Conservation (phyloP, 805 yeast species). For the Schizosaccharomyces osmophilus region DNA sequence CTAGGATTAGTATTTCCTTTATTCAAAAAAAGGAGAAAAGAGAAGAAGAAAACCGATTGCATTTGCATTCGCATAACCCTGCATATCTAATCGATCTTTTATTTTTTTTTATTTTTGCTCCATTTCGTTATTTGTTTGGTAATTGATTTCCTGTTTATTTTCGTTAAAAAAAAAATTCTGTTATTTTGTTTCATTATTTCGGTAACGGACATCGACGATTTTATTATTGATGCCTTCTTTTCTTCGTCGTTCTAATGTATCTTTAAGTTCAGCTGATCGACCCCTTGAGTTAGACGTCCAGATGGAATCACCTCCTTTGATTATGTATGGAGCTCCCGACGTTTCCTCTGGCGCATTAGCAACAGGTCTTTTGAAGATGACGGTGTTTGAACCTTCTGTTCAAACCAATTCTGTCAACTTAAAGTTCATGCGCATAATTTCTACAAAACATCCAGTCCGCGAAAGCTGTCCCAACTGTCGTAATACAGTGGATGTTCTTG, state of each 20-base stretch:
- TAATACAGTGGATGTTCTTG: slow-evolving; percentile 32
- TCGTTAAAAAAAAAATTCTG: too few species aligned
- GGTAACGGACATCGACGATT: too few species aligned
- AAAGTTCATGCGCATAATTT: slow-evolving; percentile 46
- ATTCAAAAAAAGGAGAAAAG: too few species aligned
- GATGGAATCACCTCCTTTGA: slow-evolving; percentile 78
- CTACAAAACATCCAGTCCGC: slow-evolving; percentile 39
- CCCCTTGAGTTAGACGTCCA: slow-evolving; percentile 18
- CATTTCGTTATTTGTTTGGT: too few species aligned
- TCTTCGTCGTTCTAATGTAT: not conserved
- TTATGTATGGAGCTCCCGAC: slow-evolving; percentile 51
- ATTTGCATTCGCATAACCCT: too few species aligned
- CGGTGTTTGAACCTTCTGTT: slow-evolving; percentile 20
- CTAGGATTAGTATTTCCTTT: too few species aligned
- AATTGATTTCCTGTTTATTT: too few species aligned
- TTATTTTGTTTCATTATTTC: too few species aligned
- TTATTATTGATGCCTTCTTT: not conserved
- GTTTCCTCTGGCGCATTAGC: slow-evolving; percentile 71
- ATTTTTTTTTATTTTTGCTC: too few species aligned
- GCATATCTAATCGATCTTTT: too few species aligned
- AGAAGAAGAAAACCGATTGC: too few species aligned
- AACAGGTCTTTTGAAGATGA: slow-evolving; percentile 50
- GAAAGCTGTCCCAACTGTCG: slow-evolving; percentile 36
- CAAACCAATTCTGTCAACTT: slow-evolving; percentile 35
- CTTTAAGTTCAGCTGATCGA: not conserved